These are phyloP conservation scores for Apodospora peruviana DNA, from an alignment of 495 filamentous ascomycete species.

Conservation along the genomic window DNA sequence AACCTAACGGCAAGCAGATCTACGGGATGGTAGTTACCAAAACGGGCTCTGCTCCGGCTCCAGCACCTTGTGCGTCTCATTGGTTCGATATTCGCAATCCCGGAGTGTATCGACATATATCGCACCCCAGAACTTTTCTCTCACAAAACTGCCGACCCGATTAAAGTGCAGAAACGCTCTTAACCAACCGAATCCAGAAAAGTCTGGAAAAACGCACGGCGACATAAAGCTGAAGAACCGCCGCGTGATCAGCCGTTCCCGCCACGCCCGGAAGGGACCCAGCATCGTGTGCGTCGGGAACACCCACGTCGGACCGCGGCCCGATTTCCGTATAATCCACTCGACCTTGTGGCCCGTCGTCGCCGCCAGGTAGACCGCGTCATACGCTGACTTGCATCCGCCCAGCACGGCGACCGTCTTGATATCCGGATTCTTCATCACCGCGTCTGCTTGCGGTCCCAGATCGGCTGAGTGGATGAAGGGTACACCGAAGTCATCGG, in stretches of 20 bases:
- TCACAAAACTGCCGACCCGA: conserved; percentile 53
- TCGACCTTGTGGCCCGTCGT: conserved; percentile 56
- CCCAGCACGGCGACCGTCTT: conserved; percentile 53
- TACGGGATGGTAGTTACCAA: conserved; percentile 36
- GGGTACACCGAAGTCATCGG: conserved; percentile 47
- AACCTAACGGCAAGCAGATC: conserved; percentile 13
- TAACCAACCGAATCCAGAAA: conserved; percentile 18
- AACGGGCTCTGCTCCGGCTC: conserved; percentile 53
- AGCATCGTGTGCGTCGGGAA: conserved; percentile 29
- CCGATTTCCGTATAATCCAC: conserved; percentile 68
- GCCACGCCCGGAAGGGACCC: conserved; percentile 20
- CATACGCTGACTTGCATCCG: conserved; percentile 68
- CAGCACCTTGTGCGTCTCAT: conserved; percentile 48
- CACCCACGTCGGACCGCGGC: conserved; percentile 66
- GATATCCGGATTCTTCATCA: conserved; percentile 16
- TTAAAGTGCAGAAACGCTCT: conserved; percentile 44
- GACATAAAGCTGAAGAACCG: conserved; percentile 39
- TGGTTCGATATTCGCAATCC: conserved; percentile 47
- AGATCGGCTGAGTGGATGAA: conserved; percentile 59
- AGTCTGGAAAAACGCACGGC: conserved; percentile 16
- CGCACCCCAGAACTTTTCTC: conserved; percentile 55
- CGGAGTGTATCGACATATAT: conserved; percentile 48
- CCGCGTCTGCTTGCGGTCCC: conserved; percentile 11
- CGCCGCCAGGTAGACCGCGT: conserved; percentile 61
- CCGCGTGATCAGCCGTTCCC: conserved; percentile 40